Evolutionary conservation across 1,139 yeast genomes (phyloP).

Genomic region (Eremothecium gossypii): DNA sequence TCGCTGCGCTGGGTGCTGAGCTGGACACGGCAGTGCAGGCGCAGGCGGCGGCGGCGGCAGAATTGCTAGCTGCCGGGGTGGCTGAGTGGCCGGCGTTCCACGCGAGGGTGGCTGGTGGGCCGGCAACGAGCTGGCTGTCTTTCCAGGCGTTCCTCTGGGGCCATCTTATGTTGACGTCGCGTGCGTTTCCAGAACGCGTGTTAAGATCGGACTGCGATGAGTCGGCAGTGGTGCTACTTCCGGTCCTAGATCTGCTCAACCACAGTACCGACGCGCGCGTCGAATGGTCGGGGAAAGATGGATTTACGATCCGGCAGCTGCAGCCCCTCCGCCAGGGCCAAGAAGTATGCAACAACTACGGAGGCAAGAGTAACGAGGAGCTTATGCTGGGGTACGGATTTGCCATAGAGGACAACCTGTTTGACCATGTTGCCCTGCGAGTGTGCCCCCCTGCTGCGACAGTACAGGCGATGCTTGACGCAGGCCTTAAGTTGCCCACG

Average conservation of each 20-base stretch:
- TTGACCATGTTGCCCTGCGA: slow-evolving; percentile 54
- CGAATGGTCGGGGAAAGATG: slow-evolving; percentile 43
- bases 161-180: slow-evolving; percentile 55
- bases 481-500: slow-evolving; percentile 40
- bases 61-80: background rate
- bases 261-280: slow-evolving; percentile 56
- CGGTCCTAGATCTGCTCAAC: slow-evolving; percentile 69
- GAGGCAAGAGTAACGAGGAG: slow-evolving; percentile 79
- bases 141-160: slow-evolving; percentile 71
- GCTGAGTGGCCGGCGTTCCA: slow-evolving; percentile 9
- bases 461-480: slow-evolving; percentile 26
- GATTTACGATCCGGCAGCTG: slow-evolving; percentile 20
- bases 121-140: slow-evolving; percentile 42
- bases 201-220: slow-evolving; percentile 23
- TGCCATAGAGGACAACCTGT: slow-evolving; percentile 47
- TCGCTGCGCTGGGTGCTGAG: background rate
- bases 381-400: slow-evolving; percentile 54
- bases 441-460: slow-evolving; percentile 38
- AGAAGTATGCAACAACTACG: slow-evolving; percentile 73
- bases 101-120: slow-evolving; percentile 5
- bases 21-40: background rate
- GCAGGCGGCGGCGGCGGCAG: background rate
- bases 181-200: slow-evolving; percentile 68
- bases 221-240: slow-evolving; percentile 53
- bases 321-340: slow-evolving; percentile 29